Evolutionary conservation across 208 protist species (phyloP).

Genomic region (Leishmania amazonensis): DNA sequence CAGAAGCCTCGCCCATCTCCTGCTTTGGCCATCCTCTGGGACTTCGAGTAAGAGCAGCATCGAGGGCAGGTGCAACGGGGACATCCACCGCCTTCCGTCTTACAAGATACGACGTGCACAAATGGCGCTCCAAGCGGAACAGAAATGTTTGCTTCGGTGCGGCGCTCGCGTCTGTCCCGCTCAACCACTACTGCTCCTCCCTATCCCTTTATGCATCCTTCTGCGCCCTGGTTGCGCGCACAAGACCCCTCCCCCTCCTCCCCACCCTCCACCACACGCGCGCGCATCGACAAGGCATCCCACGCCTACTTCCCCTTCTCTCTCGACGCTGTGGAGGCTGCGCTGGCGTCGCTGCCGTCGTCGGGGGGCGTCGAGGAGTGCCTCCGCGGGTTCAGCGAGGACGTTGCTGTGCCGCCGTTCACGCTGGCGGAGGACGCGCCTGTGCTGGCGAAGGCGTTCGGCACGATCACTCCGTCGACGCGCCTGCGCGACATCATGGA

Average conservation of each 20-base stretch:
- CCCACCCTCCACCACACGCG: not conserved
- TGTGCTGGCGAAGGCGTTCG: constrained; percentile 42
- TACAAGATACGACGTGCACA: not conserved
- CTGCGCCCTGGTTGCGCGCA: not conserved
- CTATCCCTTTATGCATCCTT: not conserved
- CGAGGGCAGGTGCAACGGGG: no score
- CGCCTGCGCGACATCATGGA: constrained; percentile 50
- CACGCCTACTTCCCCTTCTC: not conserved
- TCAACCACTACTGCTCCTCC: not conserved
- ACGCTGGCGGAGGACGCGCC: constrained; percentile 38
- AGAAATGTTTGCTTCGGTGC: no score
- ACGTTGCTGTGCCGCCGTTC: constrained; percentile 41
- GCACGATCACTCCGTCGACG: constrained; percentile 30
- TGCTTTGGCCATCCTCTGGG: no score
- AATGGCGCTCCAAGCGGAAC: not conserved
- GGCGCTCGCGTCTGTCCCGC: no score
- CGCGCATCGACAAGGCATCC: not conserved
- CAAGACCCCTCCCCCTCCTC: not conserved
- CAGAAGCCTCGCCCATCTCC: no score
- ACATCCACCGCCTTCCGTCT: not conserved
- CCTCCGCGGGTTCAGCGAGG: constrained; percentile 36
- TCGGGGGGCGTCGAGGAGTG: constrained; percentile 30
- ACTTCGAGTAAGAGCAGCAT: no score
- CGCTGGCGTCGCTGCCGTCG: constrained; percentile 25
- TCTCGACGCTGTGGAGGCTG: constrained; percentile 36